Evolutionary conservation across 805 yeast species (phyloP).

Genomic region (Ogataea trehaloabstinens): DNA sequence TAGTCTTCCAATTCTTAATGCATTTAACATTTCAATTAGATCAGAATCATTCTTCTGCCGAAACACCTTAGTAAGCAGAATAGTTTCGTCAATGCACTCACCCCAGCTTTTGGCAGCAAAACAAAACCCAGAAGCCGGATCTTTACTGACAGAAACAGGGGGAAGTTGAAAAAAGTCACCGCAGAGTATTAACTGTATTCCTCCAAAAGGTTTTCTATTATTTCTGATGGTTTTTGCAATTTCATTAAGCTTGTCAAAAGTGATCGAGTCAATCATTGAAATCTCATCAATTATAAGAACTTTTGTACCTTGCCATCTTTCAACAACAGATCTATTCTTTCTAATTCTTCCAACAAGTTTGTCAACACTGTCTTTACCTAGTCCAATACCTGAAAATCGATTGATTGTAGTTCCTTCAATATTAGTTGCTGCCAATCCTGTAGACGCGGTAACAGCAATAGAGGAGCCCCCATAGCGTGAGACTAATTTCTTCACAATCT

Average conservation of each 20-base stretch:
- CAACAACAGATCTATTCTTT: slow-evolving; percentile 39
- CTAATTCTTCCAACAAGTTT: slow-evolving; percentile 48
- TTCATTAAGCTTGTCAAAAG: slow-evolving; percentile 71
- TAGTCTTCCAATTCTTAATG: slow-evolving; percentile 72
- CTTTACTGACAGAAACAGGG: slow-evolving; percentile 60
- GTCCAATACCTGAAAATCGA: slow-evolving; percentile 80
- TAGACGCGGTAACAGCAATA: slow-evolving; percentile 91
- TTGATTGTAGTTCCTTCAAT: slow-evolving; percentile 91
- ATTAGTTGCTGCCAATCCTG: slow-evolving; percentile 94
- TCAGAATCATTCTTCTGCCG: slow-evolving; percentile 81
- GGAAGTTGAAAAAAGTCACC: slow-evolving; percentile 98
- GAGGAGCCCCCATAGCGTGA: slow-evolving; percentile 40
- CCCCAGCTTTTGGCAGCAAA: slow-evolving; percentile 77
- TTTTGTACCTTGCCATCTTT: slow-evolving; percentile 64
- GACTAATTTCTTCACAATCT: slow-evolving; percentile 56
- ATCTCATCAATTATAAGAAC: slow-evolving; percentile 88
- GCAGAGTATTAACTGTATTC: slow-evolving; percentile 81
- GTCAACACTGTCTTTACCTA: slow-evolving; percentile 55
- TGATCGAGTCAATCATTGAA: slow-evolving; percentile 84
- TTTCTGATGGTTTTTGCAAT: slow-evolving; percentile 59
- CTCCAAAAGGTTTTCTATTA: slow-evolving; percentile 75
- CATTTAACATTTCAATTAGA: slow-evolving; percentile 76
- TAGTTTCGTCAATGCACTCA: slow-evolving; percentile 57
- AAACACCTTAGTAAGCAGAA: slow-evolving; percentile 75
- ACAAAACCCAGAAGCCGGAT: slow-evolving; percentile 50